Evolutionary conservation across 371 early-diverging fungal genomes (phyloP).

Genomic region (Lichtheimia corymbifera): DNA sequence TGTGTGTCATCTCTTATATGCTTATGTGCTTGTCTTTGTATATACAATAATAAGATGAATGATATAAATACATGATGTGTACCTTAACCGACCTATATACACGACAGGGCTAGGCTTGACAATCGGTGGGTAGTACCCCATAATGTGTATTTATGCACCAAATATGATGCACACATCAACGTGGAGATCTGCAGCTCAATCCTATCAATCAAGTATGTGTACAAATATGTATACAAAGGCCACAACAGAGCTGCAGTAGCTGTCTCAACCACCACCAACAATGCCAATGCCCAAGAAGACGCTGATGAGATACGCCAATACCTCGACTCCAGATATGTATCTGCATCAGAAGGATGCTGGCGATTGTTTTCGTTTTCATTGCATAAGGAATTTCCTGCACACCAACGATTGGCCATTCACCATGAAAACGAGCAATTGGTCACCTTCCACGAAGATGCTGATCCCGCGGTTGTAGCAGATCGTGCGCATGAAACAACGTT

Average conservation of each 20-base stretch:
- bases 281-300: background rate
- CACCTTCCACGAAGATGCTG: background rate
- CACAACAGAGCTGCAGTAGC: constrained; percentile 19
- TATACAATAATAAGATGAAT: too few species aligned
- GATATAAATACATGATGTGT: too few species aligned
- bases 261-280: background rate
- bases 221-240: constrained; percentile 43
- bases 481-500: constrained; percentile 5
- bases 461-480: background rate
- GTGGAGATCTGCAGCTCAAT: constrained; percentile 31
- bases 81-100: too few species aligned
- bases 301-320: constrained; percentile 21
- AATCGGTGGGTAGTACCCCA: constrained; percentile 38
- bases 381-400: constrained; percentile 16
- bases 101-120: constrained; percentile 9
- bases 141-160: constrained; percentile 30
- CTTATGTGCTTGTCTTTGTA: too few species aligned
- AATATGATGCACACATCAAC: constrained; percentile 44
- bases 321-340: constrained; percentile 30
- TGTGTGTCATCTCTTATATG: too few species aligned
- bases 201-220: constrained; percentile 33
- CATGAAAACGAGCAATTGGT: constrained; percentile 15
- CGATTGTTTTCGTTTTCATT: constrained; percentile 24
- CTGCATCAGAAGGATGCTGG: constrained; percentile 29
- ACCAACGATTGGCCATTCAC: constrained; percentile 21